Evolutionary conservation across 306 rosid genomes (phyloP).

Genomic region (Lotus japonicus): DNA sequence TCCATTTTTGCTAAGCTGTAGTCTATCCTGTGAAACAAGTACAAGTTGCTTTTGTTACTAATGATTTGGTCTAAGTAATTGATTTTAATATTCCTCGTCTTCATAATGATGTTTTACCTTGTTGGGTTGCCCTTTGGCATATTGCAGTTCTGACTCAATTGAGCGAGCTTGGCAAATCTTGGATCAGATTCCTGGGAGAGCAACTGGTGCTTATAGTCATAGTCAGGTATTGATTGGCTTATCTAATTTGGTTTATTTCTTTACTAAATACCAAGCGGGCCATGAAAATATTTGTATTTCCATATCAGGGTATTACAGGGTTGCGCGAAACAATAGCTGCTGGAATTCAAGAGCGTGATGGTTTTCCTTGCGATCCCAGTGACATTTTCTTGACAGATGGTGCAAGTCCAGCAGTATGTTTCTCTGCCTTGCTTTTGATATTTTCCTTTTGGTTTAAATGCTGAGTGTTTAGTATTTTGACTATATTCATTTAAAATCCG

Average conservation of each 20-base stretch:
- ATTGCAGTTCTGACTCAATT: slow-evolving; percentile 64
- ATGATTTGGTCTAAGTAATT: background rate
- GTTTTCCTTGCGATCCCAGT: slow-evolving; percentile 65
- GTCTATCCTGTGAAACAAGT: background rate
- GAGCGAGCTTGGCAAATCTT: slow-evolving; percentile 74
- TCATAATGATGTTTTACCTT: background rate
- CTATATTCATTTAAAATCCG: background rate
- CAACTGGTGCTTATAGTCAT: slow-evolving; percentile 94
- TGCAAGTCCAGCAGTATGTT: slow-evolving; percentile 82
- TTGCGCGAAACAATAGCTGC: slow-evolving; percentile 80
- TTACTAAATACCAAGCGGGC: background rate
- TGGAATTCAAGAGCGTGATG: slow-evolving; percentile 84
- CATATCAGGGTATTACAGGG: slow-evolving; percentile 70
- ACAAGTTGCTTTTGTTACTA: background rate
- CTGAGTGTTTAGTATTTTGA: background rate
- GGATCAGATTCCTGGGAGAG: slow-evolving; percentile 88
- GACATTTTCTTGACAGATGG: slow-evolving; percentile 91
- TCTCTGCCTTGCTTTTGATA: background rate
- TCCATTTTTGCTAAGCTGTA: background rate
- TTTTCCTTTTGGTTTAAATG: background rate
- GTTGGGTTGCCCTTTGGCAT: slow-evolving; percentile 1
- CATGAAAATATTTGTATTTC: slow-evolving; percentile 16
- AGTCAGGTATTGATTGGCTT: slow-evolving; percentile 56
- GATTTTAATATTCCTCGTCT: background rate
- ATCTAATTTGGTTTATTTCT: background rate